Percentiles rank a stretch among this genome's conserved stretches.
phyloP scores from a whole-genome alignment of 1,284 basidiomycete genomes.

The Cutaneotrichosporon cutaneum region DNA sequence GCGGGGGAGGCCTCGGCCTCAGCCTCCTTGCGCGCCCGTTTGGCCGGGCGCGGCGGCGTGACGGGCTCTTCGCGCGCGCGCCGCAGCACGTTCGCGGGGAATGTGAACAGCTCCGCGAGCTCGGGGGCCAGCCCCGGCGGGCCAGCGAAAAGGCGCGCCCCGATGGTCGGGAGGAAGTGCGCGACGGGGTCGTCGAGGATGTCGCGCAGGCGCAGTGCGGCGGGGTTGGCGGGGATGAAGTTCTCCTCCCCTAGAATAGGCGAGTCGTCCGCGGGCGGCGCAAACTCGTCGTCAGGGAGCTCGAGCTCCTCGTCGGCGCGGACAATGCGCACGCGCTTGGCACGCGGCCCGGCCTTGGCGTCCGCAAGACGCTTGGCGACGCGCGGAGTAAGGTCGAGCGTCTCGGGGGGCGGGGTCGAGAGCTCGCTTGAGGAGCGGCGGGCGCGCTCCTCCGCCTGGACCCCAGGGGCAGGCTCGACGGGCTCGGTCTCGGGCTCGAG shows the following conservation, averaged over 20 bases:
- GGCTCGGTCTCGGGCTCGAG: conserved; percentile 14
- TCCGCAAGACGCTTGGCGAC: conserved; percentile 55
- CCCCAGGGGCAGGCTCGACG: neutral
- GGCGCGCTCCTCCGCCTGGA: neutral
- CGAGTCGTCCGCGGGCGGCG: conserved; percentile 62
- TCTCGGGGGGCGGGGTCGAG: conserved; percentile 45
- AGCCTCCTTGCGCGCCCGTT: conserved; percentile 13
- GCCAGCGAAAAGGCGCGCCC: conserved; percentile 71
- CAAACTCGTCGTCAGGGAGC: conserved; percentile 68
- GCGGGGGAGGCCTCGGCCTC: conserved; percentile 2
- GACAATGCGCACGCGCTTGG: conserved; percentile 61
- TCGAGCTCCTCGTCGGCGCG: conserved; percentile 71
- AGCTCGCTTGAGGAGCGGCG: conserved; percentile 57
- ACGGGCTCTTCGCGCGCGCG: conserved; percentile 44
- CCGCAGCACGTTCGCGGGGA: conserved; percentile 62
- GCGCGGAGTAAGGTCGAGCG: conserved; percentile 57
- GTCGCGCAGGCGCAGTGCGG: conserved; percentile 75
- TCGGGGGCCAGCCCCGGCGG: conserved; percentile 69
- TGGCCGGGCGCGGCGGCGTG: conserved; percentile 12
- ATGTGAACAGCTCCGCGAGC: conserved; percentile 76
- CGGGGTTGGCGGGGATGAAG: conserved; percentile 76
- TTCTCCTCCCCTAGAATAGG: conserved; percentile 73
- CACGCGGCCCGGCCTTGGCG: conserved; percentile 34
- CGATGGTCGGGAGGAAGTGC: conserved; percentile 77
- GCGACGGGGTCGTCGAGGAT: conserved; percentile 80